Conservation (phyloP, 805 yeast genomes). For the Starmerella bacillaris region DNA sequence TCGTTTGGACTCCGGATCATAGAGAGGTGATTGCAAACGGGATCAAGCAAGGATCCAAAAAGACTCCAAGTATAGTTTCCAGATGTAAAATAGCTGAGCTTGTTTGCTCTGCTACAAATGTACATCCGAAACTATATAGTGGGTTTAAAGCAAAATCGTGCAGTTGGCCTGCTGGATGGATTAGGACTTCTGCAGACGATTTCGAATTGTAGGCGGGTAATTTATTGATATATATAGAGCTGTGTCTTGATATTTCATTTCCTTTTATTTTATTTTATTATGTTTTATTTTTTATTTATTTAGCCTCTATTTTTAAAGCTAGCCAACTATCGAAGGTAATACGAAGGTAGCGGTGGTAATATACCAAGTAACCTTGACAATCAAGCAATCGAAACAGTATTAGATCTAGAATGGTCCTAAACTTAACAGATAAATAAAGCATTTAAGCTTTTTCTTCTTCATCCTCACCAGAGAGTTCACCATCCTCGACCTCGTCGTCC, state of each 20-base stretch:
- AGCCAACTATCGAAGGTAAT: no score
- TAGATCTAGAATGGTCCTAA: no score
- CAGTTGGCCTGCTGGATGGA: conserved; percentile 15
- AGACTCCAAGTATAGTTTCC: conserved; percentile 9
- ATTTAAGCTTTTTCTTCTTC: neutral
- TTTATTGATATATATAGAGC: no score
- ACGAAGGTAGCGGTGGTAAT: no score
- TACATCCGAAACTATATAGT: neutral
- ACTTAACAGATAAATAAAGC: no score
- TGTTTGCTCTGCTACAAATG: neutral
- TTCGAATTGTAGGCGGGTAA: no score
- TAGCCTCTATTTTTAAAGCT: no score
- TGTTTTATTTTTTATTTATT: no score
- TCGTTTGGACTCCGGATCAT: conserved; percentile 11
- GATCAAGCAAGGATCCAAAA: conserved; percentile 14
- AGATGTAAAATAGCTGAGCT: conserved; percentile 3
- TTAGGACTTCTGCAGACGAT: conserved; percentile 12
- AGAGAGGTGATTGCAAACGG: conserved; percentile 16
- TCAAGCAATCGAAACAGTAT: no score
- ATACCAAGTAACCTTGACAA: no score
- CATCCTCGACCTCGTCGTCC: conserved; percentile 6
- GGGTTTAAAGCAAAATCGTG: conserved; percentile 5
- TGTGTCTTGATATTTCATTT: no score
- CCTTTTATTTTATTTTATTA: no score
- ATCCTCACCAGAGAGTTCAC: neutral